These are phyloP conservation scores for Nicotiana rustica DNA, from an alignment of 305 asterid genomes.

Conservation along the genomic window DNA sequence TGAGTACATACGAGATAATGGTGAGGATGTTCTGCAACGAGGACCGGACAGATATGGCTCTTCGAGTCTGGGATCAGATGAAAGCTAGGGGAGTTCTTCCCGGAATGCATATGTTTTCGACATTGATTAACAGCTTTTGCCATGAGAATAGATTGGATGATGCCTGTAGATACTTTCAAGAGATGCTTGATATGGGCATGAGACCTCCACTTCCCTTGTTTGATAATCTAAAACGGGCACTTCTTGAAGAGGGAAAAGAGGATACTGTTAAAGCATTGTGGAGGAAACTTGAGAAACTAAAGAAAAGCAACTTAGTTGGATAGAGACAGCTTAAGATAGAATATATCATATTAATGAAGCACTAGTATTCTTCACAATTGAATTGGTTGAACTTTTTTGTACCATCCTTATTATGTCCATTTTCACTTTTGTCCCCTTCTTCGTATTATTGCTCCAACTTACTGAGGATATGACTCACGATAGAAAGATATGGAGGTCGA, in stretches of 20 bases:
- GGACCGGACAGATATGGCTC: slow-evolving; percentile 67
- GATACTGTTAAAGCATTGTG: slow-evolving; percentile 52
- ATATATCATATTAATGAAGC: not conserved
- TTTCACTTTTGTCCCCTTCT: not conserved
- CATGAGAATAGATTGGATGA: slow-evolving; percentile 55
- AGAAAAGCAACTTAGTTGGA: slow-evolving; percentile 54
- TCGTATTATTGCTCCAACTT: too few species aligned
- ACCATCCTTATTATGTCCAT: not conserved
- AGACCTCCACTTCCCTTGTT: slow-evolving; percentile 74
- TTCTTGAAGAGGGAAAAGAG: slow-evolving; percentile 67
- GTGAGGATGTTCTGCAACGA: slow-evolving; percentile 81
- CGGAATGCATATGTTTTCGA: slow-evolving; percentile 74
- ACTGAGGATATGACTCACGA: too few species aligned
- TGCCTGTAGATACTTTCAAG: slow-evolving; percentile 63
- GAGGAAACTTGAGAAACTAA: slow-evolving; percentile 59
- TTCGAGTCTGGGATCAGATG: slow-evolving; percentile 75
- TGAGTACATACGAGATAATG: slow-evolving; percentile 79
- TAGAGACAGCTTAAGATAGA: slow-evolving; percentile 4
- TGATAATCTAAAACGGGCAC: slow-evolving; percentile 59
- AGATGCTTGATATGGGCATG: slow-evolving; percentile 87
- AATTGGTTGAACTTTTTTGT: not conserved
- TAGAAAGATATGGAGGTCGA: too few species aligned
- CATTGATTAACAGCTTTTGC: slow-evolving; percentile 66
- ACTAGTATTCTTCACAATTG: not conserved
- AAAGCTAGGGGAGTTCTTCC: slow-evolving; percentile 76